These are phyloP conservation scores for Petunia axillaris DNA, from an alignment of 257 asterid genomes.

Conservation along the genomic window DNA sequence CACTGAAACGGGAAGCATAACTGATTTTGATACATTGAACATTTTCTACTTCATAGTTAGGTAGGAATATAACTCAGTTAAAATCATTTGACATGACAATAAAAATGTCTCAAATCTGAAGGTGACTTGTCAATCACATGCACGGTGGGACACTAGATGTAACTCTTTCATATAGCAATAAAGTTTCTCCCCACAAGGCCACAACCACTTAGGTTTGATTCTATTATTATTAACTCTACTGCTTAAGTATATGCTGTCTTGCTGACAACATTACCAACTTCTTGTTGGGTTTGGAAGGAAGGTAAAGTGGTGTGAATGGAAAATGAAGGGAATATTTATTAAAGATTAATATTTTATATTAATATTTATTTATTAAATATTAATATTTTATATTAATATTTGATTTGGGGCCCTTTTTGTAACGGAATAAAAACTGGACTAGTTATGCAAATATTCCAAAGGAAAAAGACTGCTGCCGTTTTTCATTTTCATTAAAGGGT, in stretches of 20 bases:
- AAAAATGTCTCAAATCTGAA: not conserved
- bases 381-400: no score
- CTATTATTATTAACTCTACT: conserved; percentile 4
- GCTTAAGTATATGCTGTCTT: not conserved
- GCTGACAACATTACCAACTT: not conserved
- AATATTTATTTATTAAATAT: no score
- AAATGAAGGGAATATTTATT: no score
- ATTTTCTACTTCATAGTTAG: not conserved
- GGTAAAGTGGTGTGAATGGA: no score
- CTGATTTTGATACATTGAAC: not conserved
- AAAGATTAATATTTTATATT: no score
- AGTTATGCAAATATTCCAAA: no score
- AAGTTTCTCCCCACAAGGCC: not conserved
- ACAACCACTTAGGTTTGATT: not conserved
- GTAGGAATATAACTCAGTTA: not conserved
- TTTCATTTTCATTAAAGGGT: no score
- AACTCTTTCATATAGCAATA: not conserved
- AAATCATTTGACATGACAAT: not conserved
- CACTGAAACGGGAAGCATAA: not conserved
- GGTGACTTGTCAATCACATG: not conserved
- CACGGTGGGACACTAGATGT: not conserved
- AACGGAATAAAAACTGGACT: no score
- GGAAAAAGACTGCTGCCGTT: no score
- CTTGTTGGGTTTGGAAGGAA: not conserved
- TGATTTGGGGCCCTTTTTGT: no score